Conservation (phyloP, 768 basidiomycete species). For the Termitomyces sp. region DNA sequence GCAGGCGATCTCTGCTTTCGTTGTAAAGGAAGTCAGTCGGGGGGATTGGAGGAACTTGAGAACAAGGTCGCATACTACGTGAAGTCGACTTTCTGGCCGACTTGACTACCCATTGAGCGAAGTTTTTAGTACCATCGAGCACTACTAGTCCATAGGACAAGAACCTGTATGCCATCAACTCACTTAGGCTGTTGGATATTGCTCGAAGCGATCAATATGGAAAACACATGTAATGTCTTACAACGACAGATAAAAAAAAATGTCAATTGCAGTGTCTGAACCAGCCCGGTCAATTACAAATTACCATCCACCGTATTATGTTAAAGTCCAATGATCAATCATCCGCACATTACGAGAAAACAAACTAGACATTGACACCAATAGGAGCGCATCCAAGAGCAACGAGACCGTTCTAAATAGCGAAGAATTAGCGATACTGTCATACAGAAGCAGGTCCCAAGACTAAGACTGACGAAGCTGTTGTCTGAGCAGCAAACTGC, state of each 20-base stretch:
- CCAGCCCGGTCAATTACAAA: background rate
- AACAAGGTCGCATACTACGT: too few relatives aligned
- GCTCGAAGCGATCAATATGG: background rate
- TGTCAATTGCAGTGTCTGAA: background rate
- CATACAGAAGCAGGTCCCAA: background rate
- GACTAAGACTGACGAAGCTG: conserved; percentile 1
- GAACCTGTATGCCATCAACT: background rate
- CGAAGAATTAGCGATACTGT: background rate
- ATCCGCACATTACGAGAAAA: background rate
- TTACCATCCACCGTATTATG: background rate
- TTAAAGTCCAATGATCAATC: background rate
- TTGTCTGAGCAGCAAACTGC: conserved; percentile 2
- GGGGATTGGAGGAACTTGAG: too few relatives aligned
- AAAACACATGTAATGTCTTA: too few relatives aligned
- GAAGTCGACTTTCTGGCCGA: too few relatives aligned
- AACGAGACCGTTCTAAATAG: conserved; percentile 4
- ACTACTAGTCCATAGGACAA: background rate
- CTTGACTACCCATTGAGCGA: too few relatives aligned
- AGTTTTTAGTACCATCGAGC: too few relatives aligned
- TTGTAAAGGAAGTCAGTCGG: too few relatives aligned
- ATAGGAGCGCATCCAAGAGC: conserved; percentile 6
- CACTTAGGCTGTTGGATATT: background rate
- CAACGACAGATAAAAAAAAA: background rate
- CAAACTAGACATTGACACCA: background rate
- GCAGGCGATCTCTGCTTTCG: too few relatives aligned